These are phyloP conservation scores for Wallemia ichthyophaga DNA, from an alignment of 1,284 basidiomycete genomes.

Conservation along the genomic window DNA sequence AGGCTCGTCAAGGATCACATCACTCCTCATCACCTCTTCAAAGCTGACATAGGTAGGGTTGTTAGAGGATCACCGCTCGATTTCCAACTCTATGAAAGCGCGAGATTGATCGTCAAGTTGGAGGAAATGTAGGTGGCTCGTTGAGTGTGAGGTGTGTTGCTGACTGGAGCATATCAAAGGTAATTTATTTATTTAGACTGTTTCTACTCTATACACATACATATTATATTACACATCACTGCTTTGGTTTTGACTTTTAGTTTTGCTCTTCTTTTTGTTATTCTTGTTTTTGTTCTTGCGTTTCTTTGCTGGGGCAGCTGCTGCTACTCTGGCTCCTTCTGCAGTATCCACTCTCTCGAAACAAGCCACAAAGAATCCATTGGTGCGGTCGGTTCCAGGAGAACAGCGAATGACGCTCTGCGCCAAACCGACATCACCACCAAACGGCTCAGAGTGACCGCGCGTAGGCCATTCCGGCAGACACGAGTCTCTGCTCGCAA, in stretches of 20 bases:
- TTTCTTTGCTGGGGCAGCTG: background rate
- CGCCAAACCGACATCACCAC: conserved; percentile 23
- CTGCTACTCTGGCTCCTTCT: background rate
- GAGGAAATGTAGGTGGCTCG: background rate
- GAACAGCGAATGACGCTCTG: conserved; percentile 47
- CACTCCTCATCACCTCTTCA: background rate
- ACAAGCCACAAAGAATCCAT: conserved; percentile 80
- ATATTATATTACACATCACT: no score
- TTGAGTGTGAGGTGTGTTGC: no score
- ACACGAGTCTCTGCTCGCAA: conserved; percentile 25
- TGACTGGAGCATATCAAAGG: no score
- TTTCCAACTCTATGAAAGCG: background rate
- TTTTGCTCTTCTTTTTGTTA: no score
- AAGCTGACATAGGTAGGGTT: background rate
- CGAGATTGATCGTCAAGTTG: background rate
- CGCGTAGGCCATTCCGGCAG: conserved; percentile 6
- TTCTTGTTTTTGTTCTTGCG: background rate
- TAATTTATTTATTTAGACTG: no score
- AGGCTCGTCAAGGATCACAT: background rate
- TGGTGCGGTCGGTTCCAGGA: conserved; percentile 58
- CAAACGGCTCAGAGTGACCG: background rate
- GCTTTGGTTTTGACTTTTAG: no score
- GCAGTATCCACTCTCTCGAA: conserved; percentile 18
- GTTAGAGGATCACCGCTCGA: background rate
- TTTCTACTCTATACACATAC: no score